Conservation (phyloP, 75 land plant species). For the Pinus tabuliformis region DNA sequence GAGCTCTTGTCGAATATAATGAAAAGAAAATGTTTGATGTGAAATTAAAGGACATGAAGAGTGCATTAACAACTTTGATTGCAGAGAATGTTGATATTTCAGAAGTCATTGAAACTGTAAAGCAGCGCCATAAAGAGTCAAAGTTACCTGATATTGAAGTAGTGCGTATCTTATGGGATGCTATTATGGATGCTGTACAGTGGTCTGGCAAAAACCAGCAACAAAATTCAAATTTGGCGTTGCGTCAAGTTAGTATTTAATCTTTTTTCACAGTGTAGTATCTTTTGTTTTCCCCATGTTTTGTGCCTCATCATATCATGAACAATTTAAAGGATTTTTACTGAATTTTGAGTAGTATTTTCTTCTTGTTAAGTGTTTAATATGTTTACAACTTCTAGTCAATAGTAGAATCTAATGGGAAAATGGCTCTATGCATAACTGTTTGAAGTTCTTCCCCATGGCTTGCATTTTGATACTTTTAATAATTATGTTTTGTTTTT, state of each 20-base stretch:
- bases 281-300: too few relatives aligned
- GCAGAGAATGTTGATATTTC: constrained; percentile 69
- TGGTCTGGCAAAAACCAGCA: constrained; percentile 99
- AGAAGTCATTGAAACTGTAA: constrained; percentile 88
- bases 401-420: too few relatives aligned
- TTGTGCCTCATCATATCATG: too few relatives aligned
- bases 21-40: constrained; percentile 94
- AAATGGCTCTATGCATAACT: too few relatives aligned
- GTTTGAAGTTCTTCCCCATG: too few relatives aligned
- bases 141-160: constrained; percentile 85
- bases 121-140: constrained; percentile 76
- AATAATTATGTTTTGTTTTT: too few relatives aligned
- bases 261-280: too few relatives aligned
- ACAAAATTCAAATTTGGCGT: constrained; percentile 89
- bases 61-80: constrained; percentile 65
- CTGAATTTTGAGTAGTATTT: too few relatives aligned
- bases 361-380: too few relatives aligned
- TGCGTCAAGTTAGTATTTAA: constrained; percentile 65
- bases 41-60: constrained; percentile 83
- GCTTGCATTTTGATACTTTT: too few relatives aligned
- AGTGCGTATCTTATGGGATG: constrained; percentile 92
- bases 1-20: constrained; percentile 81
- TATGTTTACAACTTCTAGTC: too few relatives aligned
- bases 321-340: too few relatives aligned
- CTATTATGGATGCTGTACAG: constrained; percentile 95